phyloP scores from a whole-genome alignment of 139 green algal genomes.

The Picocystis salinarum region DNA sequence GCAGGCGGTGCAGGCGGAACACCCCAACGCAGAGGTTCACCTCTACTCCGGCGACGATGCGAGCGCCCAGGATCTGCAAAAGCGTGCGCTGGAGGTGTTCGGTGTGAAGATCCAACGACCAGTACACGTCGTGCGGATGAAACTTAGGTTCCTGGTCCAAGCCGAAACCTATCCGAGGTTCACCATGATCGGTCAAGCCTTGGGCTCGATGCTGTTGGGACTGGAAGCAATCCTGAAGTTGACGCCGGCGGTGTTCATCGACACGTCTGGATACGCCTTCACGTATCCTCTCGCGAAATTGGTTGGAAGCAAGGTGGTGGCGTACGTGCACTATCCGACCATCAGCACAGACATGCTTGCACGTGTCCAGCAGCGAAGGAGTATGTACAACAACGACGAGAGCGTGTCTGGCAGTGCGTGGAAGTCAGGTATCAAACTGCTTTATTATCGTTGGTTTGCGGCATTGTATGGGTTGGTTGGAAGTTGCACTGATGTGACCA shows the following conservation, averaged over 20 bases:
- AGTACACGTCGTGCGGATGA: conserved; percentile 42
- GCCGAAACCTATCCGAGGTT: conserved; percentile 54
- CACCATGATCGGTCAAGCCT: conserved; percentile 63
- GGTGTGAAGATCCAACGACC: conserved; percentile 8
- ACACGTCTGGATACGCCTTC: conserved; percentile 86
- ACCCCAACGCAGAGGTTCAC: background rate
- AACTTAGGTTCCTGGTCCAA: conserved; percentile 19
- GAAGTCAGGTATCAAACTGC: conserved; percentile 44
- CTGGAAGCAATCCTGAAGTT: conserved; percentile 37
- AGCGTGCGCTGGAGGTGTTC: conserved; percentile 35
- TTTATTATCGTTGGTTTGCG: conserved; percentile 70
- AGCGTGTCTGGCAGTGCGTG: conserved; percentile 18
- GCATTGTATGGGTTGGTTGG: conserved; percentile 42
- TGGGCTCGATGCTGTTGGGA: conserved; percentile 40
- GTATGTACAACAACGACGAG: conserved; percentile 54
- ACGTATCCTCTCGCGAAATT: conserved; percentile 55
- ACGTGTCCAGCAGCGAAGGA: conserved; percentile 22
- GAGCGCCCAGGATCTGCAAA: conserved; percentile 19
- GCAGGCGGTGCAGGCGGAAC: conserved; percentile 5
- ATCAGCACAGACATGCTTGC: conserved; percentile 78
- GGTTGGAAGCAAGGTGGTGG: conserved; percentile 38
- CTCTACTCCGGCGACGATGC: conserved; percentile 43
- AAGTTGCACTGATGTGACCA: conserved; percentile 23
- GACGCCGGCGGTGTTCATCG: conserved; percentile 62
- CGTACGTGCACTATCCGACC: conserved; percentile 90